Evolutionary conservation across 140 eudicot species (phyloP).

Genomic region (Senecio squalidus): DNA sequence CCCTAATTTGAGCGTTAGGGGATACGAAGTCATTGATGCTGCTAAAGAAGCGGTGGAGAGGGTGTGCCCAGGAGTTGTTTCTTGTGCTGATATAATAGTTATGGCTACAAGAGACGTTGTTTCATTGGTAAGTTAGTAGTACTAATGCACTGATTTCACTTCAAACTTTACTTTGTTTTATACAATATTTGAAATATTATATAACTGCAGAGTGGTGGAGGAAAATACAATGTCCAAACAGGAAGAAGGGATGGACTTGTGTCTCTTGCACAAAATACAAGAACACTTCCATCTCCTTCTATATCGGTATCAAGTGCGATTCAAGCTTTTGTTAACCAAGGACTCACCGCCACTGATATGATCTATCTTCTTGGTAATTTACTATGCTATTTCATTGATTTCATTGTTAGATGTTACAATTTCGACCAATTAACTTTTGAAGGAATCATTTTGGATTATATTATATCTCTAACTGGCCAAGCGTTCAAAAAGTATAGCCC

Average conservation of each 20-base stretch:
- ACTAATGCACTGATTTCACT: not conserved
- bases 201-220: slow-evolving; percentile 35
- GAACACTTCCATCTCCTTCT: slow-evolving; percentile 34
- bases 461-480: not conserved
- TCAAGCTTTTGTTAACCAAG: slow-evolving; percentile 24
- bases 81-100: slow-evolving; percentile 42
- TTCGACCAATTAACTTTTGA: too few species aligned
- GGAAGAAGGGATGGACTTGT: slow-evolving; percentile 47
- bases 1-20: slow-evolving; percentile 38
- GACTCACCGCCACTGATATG: slow-evolving; percentile 35
- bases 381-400: not conserved
- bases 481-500: too few species aligned
- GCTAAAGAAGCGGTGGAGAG: slow-evolving; percentile 31
- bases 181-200: not conserved
- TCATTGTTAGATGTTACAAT: too few species aligned
- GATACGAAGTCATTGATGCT: slow-evolving; percentile 28
- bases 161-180: not conserved
- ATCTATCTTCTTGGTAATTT: slow-evolving; percentile 40
- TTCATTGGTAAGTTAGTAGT: slow-evolving; percentile 6
- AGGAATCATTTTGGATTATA: not conserved
- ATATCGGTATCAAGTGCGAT: slow-evolving; percentile 30
- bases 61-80: slow-evolving; percentile 32
- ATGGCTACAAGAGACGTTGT: slow-evolving; percentile 38
- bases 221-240: slow-evolving; percentile 34
- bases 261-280: slow-evolving; percentile 24